Evolutionary conservation across 179 eudicot species (phyloP).

Genomic region (Spinacia oleracea): DNA sequence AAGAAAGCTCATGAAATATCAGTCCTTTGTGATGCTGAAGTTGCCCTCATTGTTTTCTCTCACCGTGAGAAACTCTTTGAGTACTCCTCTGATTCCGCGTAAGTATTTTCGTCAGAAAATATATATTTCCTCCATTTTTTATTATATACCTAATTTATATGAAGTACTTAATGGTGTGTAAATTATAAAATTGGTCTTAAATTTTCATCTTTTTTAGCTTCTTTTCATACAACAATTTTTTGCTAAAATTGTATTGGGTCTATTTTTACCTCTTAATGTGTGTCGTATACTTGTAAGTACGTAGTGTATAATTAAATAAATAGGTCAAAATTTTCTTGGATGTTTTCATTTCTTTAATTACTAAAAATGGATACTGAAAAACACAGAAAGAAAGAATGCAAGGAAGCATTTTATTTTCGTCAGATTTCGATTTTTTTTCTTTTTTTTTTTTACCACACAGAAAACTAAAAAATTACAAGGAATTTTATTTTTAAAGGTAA

Average conservation of each 20-base stretch:
- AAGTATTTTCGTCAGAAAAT: neutral
- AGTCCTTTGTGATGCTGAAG: constrained; percentile 68
- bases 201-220: neutral
- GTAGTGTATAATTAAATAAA: too few species aligned
- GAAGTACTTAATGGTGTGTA: neutral
- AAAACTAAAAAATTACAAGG: too few species aligned
- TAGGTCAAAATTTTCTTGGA: constrained; percentile 10
- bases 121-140: too few species aligned
- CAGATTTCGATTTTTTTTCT: constrained; percentile 12
- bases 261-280: constrained; percentile 10
- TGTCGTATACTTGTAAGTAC: neutral
- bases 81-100: constrained; percentile 59
- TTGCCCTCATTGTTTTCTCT: constrained; percentile 65
- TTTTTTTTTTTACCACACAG: constrained; percentile 9
- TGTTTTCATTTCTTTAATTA: neutral
- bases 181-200: neutral
- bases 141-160: too few species aligned
- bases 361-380: constrained; percentile 21
- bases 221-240: neutral
- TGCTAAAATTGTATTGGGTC: constrained; percentile 24
- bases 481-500: too few species aligned
- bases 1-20: constrained; percentile 74
- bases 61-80: constrained; percentile 65
- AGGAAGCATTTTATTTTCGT: too few species aligned
- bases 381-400: neutral